phyloP scores from a whole-genome alignment of 495 filamentous ascomycete genomes.

The Penicillium manginii region DNA sequence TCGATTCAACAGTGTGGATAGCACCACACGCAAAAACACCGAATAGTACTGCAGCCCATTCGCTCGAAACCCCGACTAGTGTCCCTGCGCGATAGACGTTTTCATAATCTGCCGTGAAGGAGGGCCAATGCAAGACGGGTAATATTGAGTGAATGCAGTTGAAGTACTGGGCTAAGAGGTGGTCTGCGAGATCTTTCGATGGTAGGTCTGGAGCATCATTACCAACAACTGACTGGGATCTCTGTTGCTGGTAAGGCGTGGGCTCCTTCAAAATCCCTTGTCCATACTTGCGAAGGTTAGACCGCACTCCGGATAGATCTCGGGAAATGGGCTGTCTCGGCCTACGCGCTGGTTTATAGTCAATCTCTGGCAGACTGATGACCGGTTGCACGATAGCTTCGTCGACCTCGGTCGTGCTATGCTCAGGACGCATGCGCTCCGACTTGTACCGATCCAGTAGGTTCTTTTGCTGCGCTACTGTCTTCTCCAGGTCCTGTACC shows the following conservation, averaged over 20 bases:
- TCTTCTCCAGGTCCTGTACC: slow-evolving; percentile 95
- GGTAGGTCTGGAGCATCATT: slow-evolving; percentile 68
- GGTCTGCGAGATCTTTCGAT: slow-evolving; percentile 69
- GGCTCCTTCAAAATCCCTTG: slow-evolving; percentile 84
- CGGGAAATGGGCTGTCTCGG: slow-evolving; percentile 61
- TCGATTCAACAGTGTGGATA: slow-evolving; percentile 67
- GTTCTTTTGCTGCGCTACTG: slow-evolving; percentile 73
- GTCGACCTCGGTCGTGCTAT: slow-evolving; percentile 60
- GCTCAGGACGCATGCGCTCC: slow-evolving; percentile 27
- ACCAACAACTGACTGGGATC: slow-evolving; percentile 53
- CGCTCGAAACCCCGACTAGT: slow-evolving; percentile 64
- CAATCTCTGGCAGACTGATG: slow-evolving; percentile 72
- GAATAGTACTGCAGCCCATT: slow-evolving; percentile 84
- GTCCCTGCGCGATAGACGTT: slow-evolving; percentile 70
- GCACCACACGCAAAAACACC: slow-evolving; percentile 83
- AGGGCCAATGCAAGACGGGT: slow-evolving; percentile 90
- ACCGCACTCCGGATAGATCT: slow-evolving; percentile 71
- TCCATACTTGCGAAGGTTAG: slow-evolving; percentile 73
- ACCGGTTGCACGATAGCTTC: slow-evolving; percentile 59
- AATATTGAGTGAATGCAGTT: slow-evolving; percentile 74
- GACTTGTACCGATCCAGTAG: slow-evolving; percentile 59
- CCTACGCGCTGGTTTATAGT: slow-evolving; percentile 63
- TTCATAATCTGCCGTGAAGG: slow-evolving; percentile 76
- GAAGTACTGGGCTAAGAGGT: slow-evolving; percentile 76
- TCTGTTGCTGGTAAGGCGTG: slow-evolving; percentile 66